Percentiles rank a stretch among this genome's conserved stretches.
Evolutionary conservation across 1,284 basidiomycete genomes (phyloP).

Genomic region (Xanthoconium separans): DNA sequence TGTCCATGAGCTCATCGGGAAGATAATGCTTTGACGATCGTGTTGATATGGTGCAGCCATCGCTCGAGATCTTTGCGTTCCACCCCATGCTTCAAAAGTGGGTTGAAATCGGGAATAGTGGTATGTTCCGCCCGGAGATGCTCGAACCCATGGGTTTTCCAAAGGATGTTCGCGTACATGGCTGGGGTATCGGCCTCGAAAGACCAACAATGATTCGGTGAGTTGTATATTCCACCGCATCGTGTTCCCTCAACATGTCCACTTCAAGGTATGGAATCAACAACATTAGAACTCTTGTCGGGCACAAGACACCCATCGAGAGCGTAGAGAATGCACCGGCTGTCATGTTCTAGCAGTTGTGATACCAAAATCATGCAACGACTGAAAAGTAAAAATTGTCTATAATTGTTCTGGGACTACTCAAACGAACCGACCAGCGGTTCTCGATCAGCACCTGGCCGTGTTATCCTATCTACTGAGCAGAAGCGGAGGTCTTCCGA

Average conservation of each 20-base stretch:
- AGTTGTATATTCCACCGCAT: constrained; percentile 24
- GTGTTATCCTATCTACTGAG: constrained; percentile 1
- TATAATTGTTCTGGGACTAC: not conserved
- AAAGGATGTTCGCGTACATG: constrained; percentile 94
- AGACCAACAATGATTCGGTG: constrained; percentile 99
- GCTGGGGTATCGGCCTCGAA: constrained; percentile 96
- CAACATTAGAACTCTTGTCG: constrained; percentile 96
- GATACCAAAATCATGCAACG: constrained; percentile 9
- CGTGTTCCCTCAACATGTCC: not conserved
- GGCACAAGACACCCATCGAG: constrained; percentile 94
- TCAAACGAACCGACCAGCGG: constrained; percentile 8
- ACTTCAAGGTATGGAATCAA: constrained; percentile 77
- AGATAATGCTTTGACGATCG: constrained; percentile 1
- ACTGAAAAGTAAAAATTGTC: not conserved
- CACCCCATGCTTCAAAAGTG: constrained; percentile 93
- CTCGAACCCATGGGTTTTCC: constrained; percentile 99
- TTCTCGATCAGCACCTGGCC: not conserved
- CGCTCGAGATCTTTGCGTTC: constrained; percentile 99
- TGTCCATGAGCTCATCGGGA: constrained; percentile 2
- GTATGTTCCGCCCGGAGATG: constrained; percentile 99
- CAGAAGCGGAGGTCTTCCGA: not conserved
- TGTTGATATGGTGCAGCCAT: constrained; percentile 60
- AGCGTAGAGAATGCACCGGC: constrained; percentile 87
- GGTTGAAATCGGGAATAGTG: constrained; percentile 96
- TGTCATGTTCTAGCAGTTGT: constrained; percentile 69